Conservation (phyloP, 768 basidiomycete species). For the Tremella yokohamensis region DNA sequence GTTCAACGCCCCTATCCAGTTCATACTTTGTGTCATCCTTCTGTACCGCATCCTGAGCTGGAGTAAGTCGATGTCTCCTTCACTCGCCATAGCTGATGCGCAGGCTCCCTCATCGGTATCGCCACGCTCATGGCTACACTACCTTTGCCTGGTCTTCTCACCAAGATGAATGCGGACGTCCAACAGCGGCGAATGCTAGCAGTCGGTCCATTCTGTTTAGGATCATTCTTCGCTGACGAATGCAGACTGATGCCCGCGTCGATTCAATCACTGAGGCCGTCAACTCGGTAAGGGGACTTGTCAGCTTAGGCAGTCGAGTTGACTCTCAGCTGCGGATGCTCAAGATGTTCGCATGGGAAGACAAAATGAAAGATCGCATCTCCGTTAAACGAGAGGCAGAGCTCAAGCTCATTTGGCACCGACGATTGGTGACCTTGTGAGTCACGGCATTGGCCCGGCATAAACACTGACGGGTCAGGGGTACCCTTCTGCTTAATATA, state of each 20-base stretch:
- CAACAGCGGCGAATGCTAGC: conserved; percentile 59
- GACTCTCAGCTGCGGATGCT: conserved; percentile 58
- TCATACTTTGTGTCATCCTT: conserved; percentile 53
- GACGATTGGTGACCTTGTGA: conserved; percentile 59
- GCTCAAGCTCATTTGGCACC: conserved; percentile 58
- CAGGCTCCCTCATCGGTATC: conserved; percentile 62
- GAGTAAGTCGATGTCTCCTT: conserved; percentile 48
- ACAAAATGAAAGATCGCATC: conserved; percentile 57
- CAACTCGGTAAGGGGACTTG: conserved; percentile 9
- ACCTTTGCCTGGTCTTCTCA: conserved; percentile 61
- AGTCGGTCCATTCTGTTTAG: conserved; percentile 24
- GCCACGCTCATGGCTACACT: conserved; percentile 57
- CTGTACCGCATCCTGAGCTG: conserved; percentile 58
- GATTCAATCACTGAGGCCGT: conserved; percentile 60
- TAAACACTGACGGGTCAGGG: conserved; percentile 9
- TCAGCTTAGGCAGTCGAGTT: neutral
- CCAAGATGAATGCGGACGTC: conserved; percentile 55
- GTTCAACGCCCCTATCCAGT: conserved; percentile 54
- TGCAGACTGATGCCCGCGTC: conserved; percentile 60
- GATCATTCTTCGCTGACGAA: conserved; percentile 6
- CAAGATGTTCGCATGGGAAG: conserved; percentile 64
- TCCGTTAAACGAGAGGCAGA: conserved; percentile 63
- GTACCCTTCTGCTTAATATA: conserved; percentile 53
- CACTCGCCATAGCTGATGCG: conserved; percentile 1
- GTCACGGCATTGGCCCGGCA: conserved; percentile 17